Base-by-base conservation (phyloP, 164 flowering plant species). In the Berberis vulgaris region DNA sequence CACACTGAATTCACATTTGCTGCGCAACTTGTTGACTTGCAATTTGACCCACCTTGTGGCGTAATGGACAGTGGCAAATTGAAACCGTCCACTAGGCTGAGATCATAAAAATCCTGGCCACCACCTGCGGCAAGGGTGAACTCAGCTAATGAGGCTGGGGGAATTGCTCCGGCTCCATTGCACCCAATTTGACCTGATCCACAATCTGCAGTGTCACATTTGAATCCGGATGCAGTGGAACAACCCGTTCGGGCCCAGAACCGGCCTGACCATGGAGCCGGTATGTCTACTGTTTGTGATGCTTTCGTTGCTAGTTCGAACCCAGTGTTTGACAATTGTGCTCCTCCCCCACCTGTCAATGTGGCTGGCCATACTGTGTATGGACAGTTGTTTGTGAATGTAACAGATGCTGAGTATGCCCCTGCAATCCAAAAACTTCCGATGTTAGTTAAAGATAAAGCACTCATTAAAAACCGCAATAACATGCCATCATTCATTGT, bases 241-340 rank as follows among this genome's bases (percentile, higher is more conserved):
- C 98, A 93, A 50, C 87, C 88, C 7, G 94, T 88, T 61, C 98
- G 69, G 61, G 81, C 97, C 98, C 96, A 89, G 78, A 89, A 86
- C 2, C 96, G 79, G 50, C 96, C 98, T 2, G 96, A 86, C 98
- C 98, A 93, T 5, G 93, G 89, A 0, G 89, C 52, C 3, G 97
- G 94, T 0, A 87, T 91, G 46, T 71, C 79, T 68, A 90, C 74
- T 38, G 85, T 47, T 4, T 83, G 82, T 1, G 88, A 77, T 40
- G 62, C 52, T 39, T 81, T 85, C 42, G 72, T 76, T 2, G 70
- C 6, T 7, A 93, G 95, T 70, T 82, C 78, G 59, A 90, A 90
- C 1, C 98, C 98, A 1, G 97, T 86, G 63, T 65, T 74, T 46
- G 74, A 87, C 0, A 87, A 79, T 2, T 91, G 82, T 44, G 67